Evolutionary conservation across 2,329 filamentous ascomycete genomes (phyloP), one percentile per base, ranked within the genome.

Genomic region (Cryphonectria parasitica): DNA sequence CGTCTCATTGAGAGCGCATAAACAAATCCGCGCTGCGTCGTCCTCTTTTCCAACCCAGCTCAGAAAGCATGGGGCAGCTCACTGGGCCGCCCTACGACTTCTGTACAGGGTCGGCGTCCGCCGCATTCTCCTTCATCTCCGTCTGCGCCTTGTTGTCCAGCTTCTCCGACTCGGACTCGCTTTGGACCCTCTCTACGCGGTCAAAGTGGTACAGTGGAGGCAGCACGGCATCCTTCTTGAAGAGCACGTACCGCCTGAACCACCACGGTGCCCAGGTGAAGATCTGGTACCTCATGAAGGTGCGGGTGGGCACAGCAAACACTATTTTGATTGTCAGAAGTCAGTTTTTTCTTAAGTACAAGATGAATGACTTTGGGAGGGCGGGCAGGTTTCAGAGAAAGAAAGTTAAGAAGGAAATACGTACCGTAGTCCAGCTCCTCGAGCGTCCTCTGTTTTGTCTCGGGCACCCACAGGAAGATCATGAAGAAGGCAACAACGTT

Each of bases 231-330:
- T 78, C 76, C 75, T 85, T 86, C 70, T 82, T 80, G 41, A 84
- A 80, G 62, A 90, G 76, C 22, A 91, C 77, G 76, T 86, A 89
- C 45, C 86, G 83, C 75, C 84, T 87, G 75, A 87, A 77, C 86
- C 87, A 91, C 80, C 85, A 91, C 0, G 89, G 90, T 19, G 90
- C 77, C 2, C 83, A 84, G 70, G 86, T 84, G 74, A 80, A 84
- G 28, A 86, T 73, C 75, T 91, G 88, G 73, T 90, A 90, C 69
- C 78, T 81, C 78, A 87, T 84, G 74, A 88, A 88, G 61, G 82
- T 85, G 34, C 84, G 81, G 8, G 87, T 90, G 3, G 89, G 88
- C 1, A 91, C 88, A 10, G 86, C 88, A 74, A 88, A 88, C 66
- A 88, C 83, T 67, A 31, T 4, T 17, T 34, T 10, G 41, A 11